Evolutionary conservation across 805 yeast genomes (phyloP).

Genomic region (Hanseniaspora occidentalis): DNA sequence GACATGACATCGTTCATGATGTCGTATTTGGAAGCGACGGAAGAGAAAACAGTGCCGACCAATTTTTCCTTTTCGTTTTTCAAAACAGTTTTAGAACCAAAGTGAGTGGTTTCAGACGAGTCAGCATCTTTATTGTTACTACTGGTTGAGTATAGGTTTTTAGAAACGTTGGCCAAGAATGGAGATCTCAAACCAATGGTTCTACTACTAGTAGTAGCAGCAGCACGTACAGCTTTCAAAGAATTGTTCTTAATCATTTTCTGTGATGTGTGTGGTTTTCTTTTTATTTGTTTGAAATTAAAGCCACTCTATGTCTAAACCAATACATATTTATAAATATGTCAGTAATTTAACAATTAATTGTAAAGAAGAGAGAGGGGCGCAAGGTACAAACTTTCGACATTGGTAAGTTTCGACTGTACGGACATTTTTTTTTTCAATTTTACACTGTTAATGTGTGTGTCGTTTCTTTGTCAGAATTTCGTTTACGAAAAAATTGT

Average conservation of each 20-base stretch:
- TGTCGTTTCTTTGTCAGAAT: no score
- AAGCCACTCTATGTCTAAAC: no score
- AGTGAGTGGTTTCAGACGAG: conserved; percentile 58
- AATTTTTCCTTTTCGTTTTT: conserved; percentile 69
- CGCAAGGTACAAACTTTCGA: no score
- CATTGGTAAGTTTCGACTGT: no score
- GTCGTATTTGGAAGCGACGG: conserved; percentile 90
- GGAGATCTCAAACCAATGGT: neutral
- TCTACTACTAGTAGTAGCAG: neutral
- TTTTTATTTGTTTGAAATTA: neutral
- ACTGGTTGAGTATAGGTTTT: conserved; percentile 2
- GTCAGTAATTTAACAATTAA: no score
- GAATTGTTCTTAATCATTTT: neutral
- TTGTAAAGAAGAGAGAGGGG: no score
- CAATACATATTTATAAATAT: no score
- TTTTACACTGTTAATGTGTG: no score
- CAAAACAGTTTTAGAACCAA: conserved; percentile 78
- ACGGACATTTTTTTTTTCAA: no score
- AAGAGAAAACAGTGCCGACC: conserved; percentile 80
- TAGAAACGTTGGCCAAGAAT: neutral
- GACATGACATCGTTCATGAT: conserved; percentile 98
- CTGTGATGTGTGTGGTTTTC: neutral
- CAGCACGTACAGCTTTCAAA: neutral
- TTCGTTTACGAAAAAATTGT: no score
- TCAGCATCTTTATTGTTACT: conserved; percentile 1